A percentile compares a stretch with the other conserved stretches of the same genome.
phyloP scores from a whole-genome alignment of 2,329 filamentous ascomycete species.

The Gaeumannomyces tritici region DNA sequence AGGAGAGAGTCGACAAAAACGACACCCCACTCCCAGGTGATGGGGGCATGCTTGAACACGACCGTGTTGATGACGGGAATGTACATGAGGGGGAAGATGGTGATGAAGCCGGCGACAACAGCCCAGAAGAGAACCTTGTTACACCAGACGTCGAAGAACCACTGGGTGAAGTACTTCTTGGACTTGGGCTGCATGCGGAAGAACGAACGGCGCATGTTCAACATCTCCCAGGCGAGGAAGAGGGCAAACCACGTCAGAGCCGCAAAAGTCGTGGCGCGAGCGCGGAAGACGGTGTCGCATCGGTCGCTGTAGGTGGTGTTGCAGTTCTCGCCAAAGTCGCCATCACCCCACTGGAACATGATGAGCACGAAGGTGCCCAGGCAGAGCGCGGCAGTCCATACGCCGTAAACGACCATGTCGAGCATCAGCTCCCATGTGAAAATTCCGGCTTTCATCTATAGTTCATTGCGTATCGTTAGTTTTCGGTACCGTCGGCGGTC shows the following conservation, averaged over 20 bases:
- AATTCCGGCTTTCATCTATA: constrained; percentile 34
- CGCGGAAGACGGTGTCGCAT: constrained; percentile 52
- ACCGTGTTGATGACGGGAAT: constrained; percentile 39
- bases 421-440: constrained; percentile 50
- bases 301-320: constrained; percentile 37
- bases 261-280: constrained; percentile 55
- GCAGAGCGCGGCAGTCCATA: constrained; percentile 6
- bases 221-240: constrained; percentile 60
- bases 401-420: constrained; percentile 50
- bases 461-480: not conserved
- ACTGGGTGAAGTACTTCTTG: constrained; percentile 43
- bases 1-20: constrained; percentile 32
- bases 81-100: constrained; percentile 28
- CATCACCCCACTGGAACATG: constrained; percentile 29
- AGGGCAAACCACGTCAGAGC: constrained; percentile 58
- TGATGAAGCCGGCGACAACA: constrained; percentile 24
- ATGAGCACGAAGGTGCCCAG: constrained; percentile 4
- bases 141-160: constrained; percentile 49
- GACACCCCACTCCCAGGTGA: constrained; percentile 43
- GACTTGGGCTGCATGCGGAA: constrained; percentile 45
- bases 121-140: constrained; percentile 56
- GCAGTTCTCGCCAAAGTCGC: constrained; percentile 39
- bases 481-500: not conserved
- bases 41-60: constrained; percentile 40
- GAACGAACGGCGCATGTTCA: constrained; percentile 54